Conservation (phyloP, 2,329 filamentous ascomycete species). For the Curvularia verruculosa region DNA sequence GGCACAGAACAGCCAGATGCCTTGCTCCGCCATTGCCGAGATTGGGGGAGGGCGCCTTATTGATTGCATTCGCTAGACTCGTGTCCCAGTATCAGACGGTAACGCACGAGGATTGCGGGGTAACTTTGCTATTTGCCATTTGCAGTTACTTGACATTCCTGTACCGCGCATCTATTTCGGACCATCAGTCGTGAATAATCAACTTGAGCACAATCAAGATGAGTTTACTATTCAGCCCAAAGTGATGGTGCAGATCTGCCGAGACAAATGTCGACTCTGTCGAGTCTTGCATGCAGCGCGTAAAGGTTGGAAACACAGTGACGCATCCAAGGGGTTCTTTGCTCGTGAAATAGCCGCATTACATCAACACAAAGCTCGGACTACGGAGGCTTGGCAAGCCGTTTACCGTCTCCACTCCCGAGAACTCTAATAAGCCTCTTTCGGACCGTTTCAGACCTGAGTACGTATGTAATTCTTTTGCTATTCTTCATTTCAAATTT, state of each 20-base stretch:
- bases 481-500: background rate
- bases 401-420: background rate
- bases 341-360: background rate
- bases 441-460: slow-evolving; percentile 30
- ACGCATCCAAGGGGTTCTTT: background rate
- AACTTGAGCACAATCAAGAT: background rate
- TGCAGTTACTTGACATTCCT: background rate
- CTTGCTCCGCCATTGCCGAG: background rate
- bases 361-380: no score
- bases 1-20: background rate
- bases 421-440: slow-evolving; percentile 26
- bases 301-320: background rate
- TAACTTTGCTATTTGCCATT: background rate
- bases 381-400: background rate
- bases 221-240: background rate
- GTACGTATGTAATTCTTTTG: slow-evolving; percentile 7
- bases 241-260: background rate
- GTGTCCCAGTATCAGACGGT: no score
- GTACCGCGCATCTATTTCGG: background rate
- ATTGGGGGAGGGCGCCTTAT: background rate
- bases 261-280: background rate
- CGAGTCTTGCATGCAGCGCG: background rate
- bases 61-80: background rate
- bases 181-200: background rate
- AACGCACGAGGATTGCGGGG: background rate